Evolutionary conservation across 1,139 yeast genomes (phyloP).

Genomic region (Candida neerlandica): DNA sequence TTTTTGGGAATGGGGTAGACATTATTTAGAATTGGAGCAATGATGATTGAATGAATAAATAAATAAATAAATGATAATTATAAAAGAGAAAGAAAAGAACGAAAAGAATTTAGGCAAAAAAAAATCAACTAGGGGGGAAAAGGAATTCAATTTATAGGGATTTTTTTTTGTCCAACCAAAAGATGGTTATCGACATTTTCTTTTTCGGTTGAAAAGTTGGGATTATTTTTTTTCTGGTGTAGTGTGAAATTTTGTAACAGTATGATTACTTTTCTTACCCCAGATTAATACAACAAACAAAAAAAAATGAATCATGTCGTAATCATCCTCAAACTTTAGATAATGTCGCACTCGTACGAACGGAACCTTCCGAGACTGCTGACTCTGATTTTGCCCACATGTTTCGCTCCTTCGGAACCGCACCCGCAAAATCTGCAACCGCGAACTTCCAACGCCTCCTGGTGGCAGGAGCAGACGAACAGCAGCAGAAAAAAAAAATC

Average conservation of each 20-base stretch:
- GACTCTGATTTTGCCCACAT: conserved; percentile 3
- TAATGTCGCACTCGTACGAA: background rate
- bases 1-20: conserved; percentile 57
- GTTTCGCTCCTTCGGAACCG: background rate
- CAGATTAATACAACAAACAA: conserved; percentile 4
- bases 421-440: background rate
- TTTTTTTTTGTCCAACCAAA: background rate
- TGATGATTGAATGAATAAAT: background rate
- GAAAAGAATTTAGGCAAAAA: background rate
- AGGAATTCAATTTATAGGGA: conserved; percentile 7
- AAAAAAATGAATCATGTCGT: conserved; percentile 5
- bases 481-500: background rate
- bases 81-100: background rate
- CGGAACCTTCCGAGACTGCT: conserved; percentile 1
- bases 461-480: no score
- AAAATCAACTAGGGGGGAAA: conserved; percentile 2
- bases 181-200: background rate
- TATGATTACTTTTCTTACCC: background rate
- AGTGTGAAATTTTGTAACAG: conserved; percentile 3
- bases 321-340: background rate
- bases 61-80: conserved; percentile 3
- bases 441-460: no score
- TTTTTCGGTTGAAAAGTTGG: background rate
- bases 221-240: background rate
- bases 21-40: conserved; percentile 21